Base-by-base conservation (phyloP, 495 filamentous ascomycete species). In the Letharia lupina region DNA sequence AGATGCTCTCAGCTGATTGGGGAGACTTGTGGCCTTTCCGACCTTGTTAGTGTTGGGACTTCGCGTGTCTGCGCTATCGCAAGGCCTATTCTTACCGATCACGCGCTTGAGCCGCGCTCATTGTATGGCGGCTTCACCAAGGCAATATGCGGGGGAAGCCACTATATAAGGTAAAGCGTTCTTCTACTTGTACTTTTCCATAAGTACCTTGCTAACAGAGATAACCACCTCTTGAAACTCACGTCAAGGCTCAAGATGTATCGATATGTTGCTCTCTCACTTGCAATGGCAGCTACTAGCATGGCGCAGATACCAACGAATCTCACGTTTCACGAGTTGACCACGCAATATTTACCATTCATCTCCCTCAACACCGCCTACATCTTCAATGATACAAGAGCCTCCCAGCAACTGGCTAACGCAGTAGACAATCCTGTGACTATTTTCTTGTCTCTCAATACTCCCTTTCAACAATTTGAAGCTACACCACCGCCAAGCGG, bases 381-480 rank as follows among this genome's bases (percentile, higher is more conserved):
- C 40, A 33, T 64, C 16, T 41, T 56, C 20, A 20, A 28, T 20
- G 62, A 64, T 54, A 31, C 37, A 16, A 45, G 50, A 45, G 62
- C 62, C 23, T 64, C 62, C 39, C 28, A 41, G 37, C 62, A 64
- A 37, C 15, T 64, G 16, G 50, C 62, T n/a, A 64, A 39, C 13
- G 62, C 50, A 9, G 23, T 37, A 2, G 37, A 50, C 9, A 57
- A 64, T 3, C 62, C 62, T 35, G 47, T 64, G 18, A 64, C 62
- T 13, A 31, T 64, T 3, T 64, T 64, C 40, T 18, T 58, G 23
- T 13, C 8, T 28, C 62, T 64, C 23, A 33, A 64, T 39, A 31
- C 42, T 12, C 48, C 62, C 13, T 64, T 37, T 16, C 35, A 54
- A 33, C 62, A 64, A 35, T 64, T 45, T 20, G 23, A 40, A 35